phyloP scores from a whole-genome alignment of 2,329 filamentous ascomycete species.

The Cladosporium sp. region DNA sequence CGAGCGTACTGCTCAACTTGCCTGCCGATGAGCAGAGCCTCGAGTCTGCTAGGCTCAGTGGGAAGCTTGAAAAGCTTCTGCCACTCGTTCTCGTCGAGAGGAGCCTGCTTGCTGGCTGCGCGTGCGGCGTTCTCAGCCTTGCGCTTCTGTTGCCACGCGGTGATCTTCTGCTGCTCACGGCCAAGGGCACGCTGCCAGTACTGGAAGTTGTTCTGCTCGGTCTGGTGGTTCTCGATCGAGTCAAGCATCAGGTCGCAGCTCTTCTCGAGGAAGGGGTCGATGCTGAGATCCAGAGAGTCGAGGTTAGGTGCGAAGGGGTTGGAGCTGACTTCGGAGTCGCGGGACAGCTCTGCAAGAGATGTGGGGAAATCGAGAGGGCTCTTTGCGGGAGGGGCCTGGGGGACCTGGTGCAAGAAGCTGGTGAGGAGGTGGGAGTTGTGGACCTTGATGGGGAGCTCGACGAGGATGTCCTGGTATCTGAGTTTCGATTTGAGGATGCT shows the following conservation, averaged over 20 bases:
- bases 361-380: slow-evolving; percentile 67
- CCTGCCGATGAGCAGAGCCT: slow-evolving; percentile 89
- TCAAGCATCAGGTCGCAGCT: slow-evolving; percentile 94
- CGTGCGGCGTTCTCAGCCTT: slow-evolving; percentile 91
- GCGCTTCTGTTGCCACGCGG: slow-evolving; percentile 93
- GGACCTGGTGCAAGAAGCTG: slow-evolving; percentile 89
- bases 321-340: slow-evolving; percentile 55
- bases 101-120: slow-evolving; percentile 78
- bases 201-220: slow-evolving; percentile 98
- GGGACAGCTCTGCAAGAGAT: slow-evolving; percentile 72
- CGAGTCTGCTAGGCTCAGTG: slow-evolving; percentile 84
- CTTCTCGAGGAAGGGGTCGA: slow-evolving; percentile 98
- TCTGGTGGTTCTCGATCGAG: slow-evolving; percentile 96
- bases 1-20: slow-evolving; percentile 98
- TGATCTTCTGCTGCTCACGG: slow-evolving; percentile 94
- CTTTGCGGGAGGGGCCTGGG: slow-evolving; percentile 57
- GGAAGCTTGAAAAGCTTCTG: slow-evolving; percentile 97
- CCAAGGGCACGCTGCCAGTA: slow-evolving; percentile 91
- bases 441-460: slow-evolving; percentile 82
- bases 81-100: slow-evolving; percentile 95
- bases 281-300: slow-evolving; percentile 83
- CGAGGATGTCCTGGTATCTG: slow-evolving; percentile 86
- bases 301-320: slow-evolving; percentile 78
- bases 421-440: slow-evolving; percentile 98
- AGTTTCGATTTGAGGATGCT: slow-evolving; percentile 94